A percentile compares a stretch with the other conserved stretches of the same genome.
These are phyloP conservation scores for Paramecium biaurelia DNA, from an alignment of 73 alveolate species.

Conservation along the genomic window DNA sequence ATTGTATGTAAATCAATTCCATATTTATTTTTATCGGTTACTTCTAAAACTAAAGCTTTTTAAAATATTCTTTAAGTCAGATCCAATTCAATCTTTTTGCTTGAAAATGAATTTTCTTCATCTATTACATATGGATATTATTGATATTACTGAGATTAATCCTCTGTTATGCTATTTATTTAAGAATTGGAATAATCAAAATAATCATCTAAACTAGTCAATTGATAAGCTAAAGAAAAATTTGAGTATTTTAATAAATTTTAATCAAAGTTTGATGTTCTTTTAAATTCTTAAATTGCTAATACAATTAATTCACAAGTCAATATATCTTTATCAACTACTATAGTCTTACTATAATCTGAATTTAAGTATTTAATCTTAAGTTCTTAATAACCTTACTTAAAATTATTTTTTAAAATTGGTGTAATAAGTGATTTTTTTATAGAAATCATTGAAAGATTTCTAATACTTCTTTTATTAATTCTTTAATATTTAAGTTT, in stretches of 20 bases:
- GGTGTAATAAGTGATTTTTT: background rate
- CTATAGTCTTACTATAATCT: background rate
- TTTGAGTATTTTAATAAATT: background rate
- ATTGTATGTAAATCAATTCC: background rate
- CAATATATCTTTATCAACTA: background rate
- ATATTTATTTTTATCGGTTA: background rate
- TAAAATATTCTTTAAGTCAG: background rate
- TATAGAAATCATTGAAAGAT: background rate
- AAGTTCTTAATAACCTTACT: background rate
- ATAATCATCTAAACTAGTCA: background rate
- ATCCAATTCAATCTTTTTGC: background rate
- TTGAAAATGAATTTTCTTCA: background rate
- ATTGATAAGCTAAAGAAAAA: background rate
- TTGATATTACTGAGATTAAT: background rate
- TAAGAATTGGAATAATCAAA: background rate
- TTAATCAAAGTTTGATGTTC: background rate
- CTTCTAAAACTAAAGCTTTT: background rate
- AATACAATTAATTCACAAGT: background rate
- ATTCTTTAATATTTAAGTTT: background rate
- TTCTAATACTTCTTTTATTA: background rate
- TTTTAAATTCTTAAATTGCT: conserved; percentile 4
- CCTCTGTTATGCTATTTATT: background rate
- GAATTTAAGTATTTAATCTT: background rate
- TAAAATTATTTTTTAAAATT: background rate
- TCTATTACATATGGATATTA: background rate